Evolutionary conservation across 2,329 filamentous ascomycete genomes (phyloP), one percentile per base, ranked within the genome.

Genomic region (Stachybotrys chartarum): DNA sequence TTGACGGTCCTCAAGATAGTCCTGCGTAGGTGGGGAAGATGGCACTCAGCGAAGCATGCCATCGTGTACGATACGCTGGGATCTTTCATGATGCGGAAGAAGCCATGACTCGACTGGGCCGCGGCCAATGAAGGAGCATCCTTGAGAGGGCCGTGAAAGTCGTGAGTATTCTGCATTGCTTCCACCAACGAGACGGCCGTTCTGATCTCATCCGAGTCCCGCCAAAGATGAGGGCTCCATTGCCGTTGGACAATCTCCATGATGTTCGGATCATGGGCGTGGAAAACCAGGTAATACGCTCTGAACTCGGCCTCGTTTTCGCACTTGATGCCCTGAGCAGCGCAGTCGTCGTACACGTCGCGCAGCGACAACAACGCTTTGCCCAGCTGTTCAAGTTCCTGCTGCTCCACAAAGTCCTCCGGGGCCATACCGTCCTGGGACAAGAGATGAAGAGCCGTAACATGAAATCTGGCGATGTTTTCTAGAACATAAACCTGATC

Each of bases 1-100:
- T 80, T 77, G 24, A 87, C 70, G 16, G 79, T 78, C 54, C 77
- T 76, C 17, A 87, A 66, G 16, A 85, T 79, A 12, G 78, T 76
- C 54, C 82, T 81, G 46, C 85, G 82, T 35, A 87, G 72, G 42
- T 77, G 74, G 46, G 81, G 80, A 56, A 88, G 86, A 63, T 86
- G 83, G n/a, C 84, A 81, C 63, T 87, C 84, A 7, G 84, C 84
- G 57, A 88, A 80, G 61, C 85, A 87, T 14, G 84, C 85, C 82
- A 87, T 86, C 1, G 83, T 86, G 63, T 87, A 88, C 0, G 85
- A 87, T 3, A 86, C 79, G 16, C 73, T 70, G 0, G 74, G 71
- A 46, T 79, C 75, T 59, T 81, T 75, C 31, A 87, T 72, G 51
- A 87, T 83, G 30, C 78, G 74, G 63, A 87, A 86, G 65, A 81